phyloP scores from a whole-genome alignment of 2,329 filamentous ascomycete species.

The Hymenoscyphus albidus region DNA sequence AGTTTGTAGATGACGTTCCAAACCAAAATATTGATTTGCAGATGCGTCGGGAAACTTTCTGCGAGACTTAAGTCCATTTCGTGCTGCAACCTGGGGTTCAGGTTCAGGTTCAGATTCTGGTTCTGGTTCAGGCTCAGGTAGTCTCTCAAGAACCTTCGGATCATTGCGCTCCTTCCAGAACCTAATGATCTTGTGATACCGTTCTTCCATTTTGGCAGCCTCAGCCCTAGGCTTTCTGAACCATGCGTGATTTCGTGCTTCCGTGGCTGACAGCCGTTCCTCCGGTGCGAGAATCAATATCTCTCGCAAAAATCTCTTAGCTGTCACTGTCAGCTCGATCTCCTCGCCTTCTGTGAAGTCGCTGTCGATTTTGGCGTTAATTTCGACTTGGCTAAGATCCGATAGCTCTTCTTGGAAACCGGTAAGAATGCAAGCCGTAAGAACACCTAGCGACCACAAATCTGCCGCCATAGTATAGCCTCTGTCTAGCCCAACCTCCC shows the following conservation, averaged over 20 bases:
- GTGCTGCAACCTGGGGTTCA: neutral
- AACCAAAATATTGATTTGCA: slow-evolving; percentile 29
- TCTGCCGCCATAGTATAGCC: slow-evolving; percentile 34
- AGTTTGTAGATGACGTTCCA: slow-evolving; percentile 26
- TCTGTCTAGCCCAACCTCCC: slow-evolving; percentile 8
- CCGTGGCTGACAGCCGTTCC: slow-evolving; percentile 35
- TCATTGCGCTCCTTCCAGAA: slow-evolving; percentile 29
- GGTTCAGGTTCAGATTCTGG: neutral
- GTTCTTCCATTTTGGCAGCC: slow-evolving; percentile 25
- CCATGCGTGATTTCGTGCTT: slow-evolving; percentile 39
- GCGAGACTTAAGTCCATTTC: slow-evolving; percentile 8
- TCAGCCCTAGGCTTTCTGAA: slow-evolving; percentile 30
- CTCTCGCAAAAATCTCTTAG: slow-evolving; percentile 32
- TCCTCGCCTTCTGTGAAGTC: slow-evolving; percentile 15
- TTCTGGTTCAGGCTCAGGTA: slow-evolving; percentile 16
- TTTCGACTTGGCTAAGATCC: slow-evolving; percentile 23
- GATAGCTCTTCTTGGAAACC: slow-evolving; percentile 21
- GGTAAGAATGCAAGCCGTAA: slow-evolving; percentile 29
- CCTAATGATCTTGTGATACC: slow-evolving; percentile 24
- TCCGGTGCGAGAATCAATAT: slow-evolving; percentile 36
- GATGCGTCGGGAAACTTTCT: slow-evolving; percentile 28
- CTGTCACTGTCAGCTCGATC: slow-evolving; percentile 20
- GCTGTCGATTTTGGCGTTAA: slow-evolving; percentile 15
- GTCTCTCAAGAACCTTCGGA: slow-evolving; percentile 24
- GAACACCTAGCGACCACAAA: slow-evolving; percentile 33